Conservation (phyloP, 371 early-diverging fungal species). For the Blakeslea trispora region DNA sequence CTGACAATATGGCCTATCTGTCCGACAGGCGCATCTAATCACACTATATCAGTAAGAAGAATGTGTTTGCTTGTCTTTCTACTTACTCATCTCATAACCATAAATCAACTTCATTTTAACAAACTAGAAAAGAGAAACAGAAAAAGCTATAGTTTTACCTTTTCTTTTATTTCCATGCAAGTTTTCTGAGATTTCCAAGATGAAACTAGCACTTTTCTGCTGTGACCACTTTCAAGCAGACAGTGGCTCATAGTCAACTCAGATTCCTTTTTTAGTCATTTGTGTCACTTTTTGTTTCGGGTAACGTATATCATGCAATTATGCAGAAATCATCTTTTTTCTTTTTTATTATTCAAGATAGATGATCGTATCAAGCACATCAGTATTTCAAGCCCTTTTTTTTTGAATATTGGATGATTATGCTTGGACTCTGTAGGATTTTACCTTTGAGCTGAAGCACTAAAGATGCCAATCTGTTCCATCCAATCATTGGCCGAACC, state of each 20-base stretch:
- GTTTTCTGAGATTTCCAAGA: neutral
- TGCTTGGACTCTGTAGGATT: no score
- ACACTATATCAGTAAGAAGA: neutral
- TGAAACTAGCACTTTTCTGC: neutral
- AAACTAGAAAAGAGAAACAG: slow-evolving; percentile 4
- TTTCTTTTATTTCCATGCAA: slow-evolving; percentile 4
- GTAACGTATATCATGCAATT: no score
- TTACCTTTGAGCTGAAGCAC: no score
- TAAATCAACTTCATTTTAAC: slow-evolving; percentile 33
- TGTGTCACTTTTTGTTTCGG: neutral
- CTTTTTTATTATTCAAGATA: no score
- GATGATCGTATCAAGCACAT: no score
- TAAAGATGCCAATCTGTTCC: slow-evolving; percentile 48
- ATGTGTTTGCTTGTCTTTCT: no score
- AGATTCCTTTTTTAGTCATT: neutral
- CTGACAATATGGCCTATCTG: slow-evolving; percentile 38
- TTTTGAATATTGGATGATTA: no score
- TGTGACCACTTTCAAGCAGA: neutral
- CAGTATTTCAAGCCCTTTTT: no score
- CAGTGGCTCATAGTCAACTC: neutral
- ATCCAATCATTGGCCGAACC: slow-evolving; percentile 55
- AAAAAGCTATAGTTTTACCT: slow-evolving; percentile 1
- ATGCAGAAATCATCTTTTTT: no score
- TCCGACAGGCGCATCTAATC: slow-evolving; percentile 13
- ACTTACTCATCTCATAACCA: slow-evolving; percentile 48